Evolutionary conservation across 345 rosid species (phyloP).

Genomic region (Salix caprea): DNA sequence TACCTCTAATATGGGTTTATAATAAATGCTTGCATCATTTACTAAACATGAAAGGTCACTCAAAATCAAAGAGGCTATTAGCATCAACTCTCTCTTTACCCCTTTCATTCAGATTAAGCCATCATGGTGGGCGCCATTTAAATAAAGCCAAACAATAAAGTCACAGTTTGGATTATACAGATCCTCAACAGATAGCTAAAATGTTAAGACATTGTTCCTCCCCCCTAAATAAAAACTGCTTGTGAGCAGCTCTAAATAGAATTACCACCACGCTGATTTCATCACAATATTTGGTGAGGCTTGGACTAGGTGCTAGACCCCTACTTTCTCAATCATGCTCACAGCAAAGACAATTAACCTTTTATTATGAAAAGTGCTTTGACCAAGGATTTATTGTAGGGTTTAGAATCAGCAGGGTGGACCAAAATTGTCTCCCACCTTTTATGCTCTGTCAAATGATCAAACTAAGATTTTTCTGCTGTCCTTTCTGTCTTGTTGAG

Average conservation of each 20-base stretch:
- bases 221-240: neutral
- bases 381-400: conserved; percentile 35
- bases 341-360: conserved; percentile 11
- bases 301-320: conserved; percentile 14
- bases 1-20: neutral
- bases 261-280: neutral
- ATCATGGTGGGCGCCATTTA: neutral
- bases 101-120: neutral
- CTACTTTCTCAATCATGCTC: conserved; percentile 4
- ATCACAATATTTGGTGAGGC: conserved; percentile 11
- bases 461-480: conserved; percentile 26
- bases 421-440: conserved; percentile 49
- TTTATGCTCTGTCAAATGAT: conserved; percentile 22
- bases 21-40: neutral
- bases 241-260: conserved; percentile 1
- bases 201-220: neutral
- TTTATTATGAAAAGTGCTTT: conserved; percentile 21
- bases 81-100: neutral
- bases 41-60: neutral
- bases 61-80: neutral
- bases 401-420: conserved; percentile 43
- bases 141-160: neutral
- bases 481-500: conserved; percentile 34
- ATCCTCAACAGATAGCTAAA: neutral
- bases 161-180: neutral